Percentiles rank a stretch among this genome's conserved stretches.
Evolutionary conservation across 2,329 filamentous ascomycete species (phyloP).

Genomic region (Colletotrichum agaves): DNA sequence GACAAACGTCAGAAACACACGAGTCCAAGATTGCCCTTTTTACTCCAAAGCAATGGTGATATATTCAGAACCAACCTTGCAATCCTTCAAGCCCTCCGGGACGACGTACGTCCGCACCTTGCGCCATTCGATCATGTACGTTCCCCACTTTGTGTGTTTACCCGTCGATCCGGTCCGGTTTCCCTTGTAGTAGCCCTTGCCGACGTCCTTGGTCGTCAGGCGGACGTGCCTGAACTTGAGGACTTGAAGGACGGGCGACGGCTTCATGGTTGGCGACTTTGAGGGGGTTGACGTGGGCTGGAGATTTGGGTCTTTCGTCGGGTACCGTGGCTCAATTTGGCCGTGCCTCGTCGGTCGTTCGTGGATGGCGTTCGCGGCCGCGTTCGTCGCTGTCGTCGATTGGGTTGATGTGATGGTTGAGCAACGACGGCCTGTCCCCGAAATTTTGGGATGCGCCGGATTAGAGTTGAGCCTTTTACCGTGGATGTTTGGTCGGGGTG

Average conservation of each 20-base stretch:
- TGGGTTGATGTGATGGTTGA: neutral
- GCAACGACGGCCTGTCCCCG: conserved; percentile 2
- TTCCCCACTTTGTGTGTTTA: conserved; percentile 82
- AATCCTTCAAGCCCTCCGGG: conserved; percentile 74
- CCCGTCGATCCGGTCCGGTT: conserved; percentile 91
- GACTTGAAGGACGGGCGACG: conserved; percentile 73
- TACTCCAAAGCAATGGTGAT: neutral
- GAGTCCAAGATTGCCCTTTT: neutral
- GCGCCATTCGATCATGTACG: conserved; percentile 83
- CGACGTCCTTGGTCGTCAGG: conserved; percentile 92
- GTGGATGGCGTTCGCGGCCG: neutral
- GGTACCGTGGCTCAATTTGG: neutral
- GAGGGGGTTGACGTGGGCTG: neutral
- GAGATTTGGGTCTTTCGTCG: neutral
- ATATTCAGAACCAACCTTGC: conserved; percentile 68
- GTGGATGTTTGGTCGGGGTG: neutral
- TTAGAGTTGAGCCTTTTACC: conserved; percentile 27
- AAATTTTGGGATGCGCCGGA: conserved; percentile 38
- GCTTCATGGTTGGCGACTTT: conserved; percentile 65
- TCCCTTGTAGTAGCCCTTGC: conserved; percentile 97
- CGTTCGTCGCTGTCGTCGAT: neutral
- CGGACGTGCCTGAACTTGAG: conserved; percentile 77
- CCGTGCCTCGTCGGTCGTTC: neutral
- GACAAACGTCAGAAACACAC: neutral
- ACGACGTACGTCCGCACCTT: conserved; percentile 94